Percentiles rank a stretch among this genome's conserved stretches.
These are phyloP conservation scores for Saccharomyces hybrid DNA, from an alignment of 1,139 yeast species.

Conservation along the genomic window DNA sequence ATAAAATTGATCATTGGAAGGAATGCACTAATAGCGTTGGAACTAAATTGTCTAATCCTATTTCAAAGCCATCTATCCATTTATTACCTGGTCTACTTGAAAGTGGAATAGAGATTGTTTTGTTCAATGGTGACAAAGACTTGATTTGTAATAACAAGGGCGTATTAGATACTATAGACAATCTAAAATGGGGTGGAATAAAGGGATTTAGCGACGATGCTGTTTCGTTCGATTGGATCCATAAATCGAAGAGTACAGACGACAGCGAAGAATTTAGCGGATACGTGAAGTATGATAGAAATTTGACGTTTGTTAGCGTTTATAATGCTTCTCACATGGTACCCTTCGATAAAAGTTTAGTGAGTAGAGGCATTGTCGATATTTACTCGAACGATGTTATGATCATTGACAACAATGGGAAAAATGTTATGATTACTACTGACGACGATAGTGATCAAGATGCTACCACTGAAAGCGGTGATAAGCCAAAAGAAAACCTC, in stretches of 20 bases:
- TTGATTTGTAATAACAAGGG: conserved; percentile 82
- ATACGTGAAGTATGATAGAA: conserved; percentile 48
- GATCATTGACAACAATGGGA: conserved; percentile 11
- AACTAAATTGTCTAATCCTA: conserved; percentile 41
- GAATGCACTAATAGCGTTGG: conserved; percentile 70
- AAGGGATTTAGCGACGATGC: conserved; percentile 46
- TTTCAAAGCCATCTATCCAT: conserved; percentile 54
- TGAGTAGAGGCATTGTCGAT: conserved; percentile 64
- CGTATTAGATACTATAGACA: conserved; percentile 55
- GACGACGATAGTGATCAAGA: conserved; percentile 16
- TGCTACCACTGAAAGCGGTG: conserved; percentile 8
- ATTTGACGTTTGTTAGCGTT: conserved; percentile 69
- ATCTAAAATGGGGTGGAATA: conserved; percentile 61
- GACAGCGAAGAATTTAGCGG: conserved; percentile 40
- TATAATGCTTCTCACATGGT: conserved; percentile 90
- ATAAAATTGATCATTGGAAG: conserved; percentile 43
- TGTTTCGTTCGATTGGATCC: conserved; percentile 43
- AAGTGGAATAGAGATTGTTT: conserved; percentile 49
- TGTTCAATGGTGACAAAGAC: conserved; percentile 86
- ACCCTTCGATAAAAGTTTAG: conserved; percentile 72
- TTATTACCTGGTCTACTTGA: conserved; percentile 59
- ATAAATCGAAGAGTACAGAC: conserved; percentile 43
- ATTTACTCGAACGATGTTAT: conserved; percentile 23
- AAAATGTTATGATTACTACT: conserved; percentile 12
- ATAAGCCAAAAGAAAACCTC: conserved; percentile 2